Conservation (phyloP, 345 rosid species). For the Populus pruinosa region DNA sequence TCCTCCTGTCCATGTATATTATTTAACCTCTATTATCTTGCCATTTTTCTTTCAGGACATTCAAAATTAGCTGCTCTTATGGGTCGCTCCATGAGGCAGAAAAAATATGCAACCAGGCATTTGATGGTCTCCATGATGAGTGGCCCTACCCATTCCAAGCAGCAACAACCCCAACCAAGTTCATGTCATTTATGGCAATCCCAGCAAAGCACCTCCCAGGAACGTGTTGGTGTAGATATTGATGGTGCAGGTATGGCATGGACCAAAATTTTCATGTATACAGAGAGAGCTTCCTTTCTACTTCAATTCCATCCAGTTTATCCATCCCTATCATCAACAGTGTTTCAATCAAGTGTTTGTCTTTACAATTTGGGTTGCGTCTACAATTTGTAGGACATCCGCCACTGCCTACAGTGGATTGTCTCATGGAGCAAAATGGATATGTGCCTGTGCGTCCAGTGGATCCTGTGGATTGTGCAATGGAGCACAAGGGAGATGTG, state of each 20-base stretch:
- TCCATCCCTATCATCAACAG: not conserved
- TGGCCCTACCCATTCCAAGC: conserved; percentile 16
- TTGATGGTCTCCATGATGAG: not conserved
- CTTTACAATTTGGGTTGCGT: not conserved
- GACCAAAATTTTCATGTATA: not conserved
- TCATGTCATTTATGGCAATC: conserved; percentile 12
- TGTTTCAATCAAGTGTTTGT: not conserved
- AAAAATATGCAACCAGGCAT: conserved; percentile 1
- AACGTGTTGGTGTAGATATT: conserved; percentile 12
- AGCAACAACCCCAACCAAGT: conserved; percentile 15
- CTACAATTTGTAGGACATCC: conserved; percentile 8
- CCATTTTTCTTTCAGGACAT: conserved; percentile 19
- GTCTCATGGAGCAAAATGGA: conserved; percentile 6
- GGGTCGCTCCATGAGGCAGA: not conserved
- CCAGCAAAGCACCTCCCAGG: conserved; percentile 16
- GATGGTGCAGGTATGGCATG: not conserved
- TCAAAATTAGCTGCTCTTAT: conserved; percentile 8
- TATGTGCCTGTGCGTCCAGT: conserved; percentile 7
- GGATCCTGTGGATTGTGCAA: conserved; percentile 15
- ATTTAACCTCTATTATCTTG: not conserved
- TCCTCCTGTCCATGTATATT: not conserved
- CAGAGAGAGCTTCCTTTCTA: not conserved
- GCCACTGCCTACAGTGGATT: conserved; percentile 9
- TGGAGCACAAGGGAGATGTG: conserved; percentile 7
- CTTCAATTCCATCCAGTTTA: not conserved